A percentile compares a stretch with the other conserved stretches of the same genome.
Evolutionary conservation across 306 rosid genomes (phyloP).

Genomic region (Cucumis cinereus): DNA sequence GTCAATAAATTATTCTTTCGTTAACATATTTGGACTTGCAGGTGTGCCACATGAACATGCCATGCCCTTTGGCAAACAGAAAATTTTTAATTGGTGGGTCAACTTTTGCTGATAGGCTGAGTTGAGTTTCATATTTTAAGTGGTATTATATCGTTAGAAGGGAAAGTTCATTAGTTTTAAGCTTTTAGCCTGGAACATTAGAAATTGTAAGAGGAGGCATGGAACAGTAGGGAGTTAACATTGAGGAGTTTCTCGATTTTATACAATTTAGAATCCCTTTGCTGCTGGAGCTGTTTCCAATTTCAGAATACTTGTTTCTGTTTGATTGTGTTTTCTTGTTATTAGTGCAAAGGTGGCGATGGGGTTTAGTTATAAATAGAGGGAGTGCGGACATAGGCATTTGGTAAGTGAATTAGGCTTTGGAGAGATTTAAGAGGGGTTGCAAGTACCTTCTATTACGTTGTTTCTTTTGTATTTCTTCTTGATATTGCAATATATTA

Average conservation of each 20-base stretch:
- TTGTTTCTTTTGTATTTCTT: too few species aligned
- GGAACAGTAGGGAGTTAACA: background rate
- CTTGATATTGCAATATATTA: too few species aligned
- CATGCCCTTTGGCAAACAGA: background rate
- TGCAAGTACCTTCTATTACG: too few species aligned
- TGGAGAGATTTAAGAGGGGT: too few species aligned
- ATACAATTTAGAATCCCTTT: background rate
- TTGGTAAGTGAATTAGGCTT: too few species aligned
- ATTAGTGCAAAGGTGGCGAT: too few species aligned
- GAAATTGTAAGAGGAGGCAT: background rate
- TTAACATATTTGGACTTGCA: background rate
- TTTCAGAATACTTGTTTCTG: background rate
- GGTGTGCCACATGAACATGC: background rate
- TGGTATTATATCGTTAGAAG: background rate
- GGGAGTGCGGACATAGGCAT: too few species aligned
- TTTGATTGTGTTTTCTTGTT: background rate
- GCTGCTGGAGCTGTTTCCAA: background rate
- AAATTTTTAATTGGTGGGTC: background rate
- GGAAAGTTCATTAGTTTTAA: background rate
- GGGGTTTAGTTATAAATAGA: too few species aligned
- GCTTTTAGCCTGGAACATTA: background rate
- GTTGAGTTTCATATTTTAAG: background rate
- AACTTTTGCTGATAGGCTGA: background rate
- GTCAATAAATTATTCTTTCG: background rate
- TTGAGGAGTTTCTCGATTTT: background rate